A percentile compares a stretch with the other conserved stretches of the same genome.
These are phyloP conservation scores for Exophiala sp. DNA, from an alignment of 2,329 filamentous ascomycete genomes.

Conservation along the genomic window DNA sequence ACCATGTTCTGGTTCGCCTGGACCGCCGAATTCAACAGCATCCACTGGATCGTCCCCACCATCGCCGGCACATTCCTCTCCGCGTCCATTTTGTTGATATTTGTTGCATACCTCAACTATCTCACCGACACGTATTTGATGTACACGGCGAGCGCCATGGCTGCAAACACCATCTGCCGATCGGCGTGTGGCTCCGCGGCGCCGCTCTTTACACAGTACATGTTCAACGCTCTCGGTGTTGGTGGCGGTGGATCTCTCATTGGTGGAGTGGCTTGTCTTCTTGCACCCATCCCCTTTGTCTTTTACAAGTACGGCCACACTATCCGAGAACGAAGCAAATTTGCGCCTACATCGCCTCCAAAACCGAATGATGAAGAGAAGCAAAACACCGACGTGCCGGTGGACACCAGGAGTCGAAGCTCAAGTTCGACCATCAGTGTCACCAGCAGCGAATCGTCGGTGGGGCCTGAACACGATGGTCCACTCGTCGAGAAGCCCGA, in stretches of 20 bases:
- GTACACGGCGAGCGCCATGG: conserved; percentile 42
- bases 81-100: conserved; percentile 40
- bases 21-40: conserved; percentile 47
- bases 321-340: conserved; percentile 47
- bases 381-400: conserved; percentile 1
- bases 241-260: conserved; percentile 48
- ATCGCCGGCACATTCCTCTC: conserved; percentile 44
- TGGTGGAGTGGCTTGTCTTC: conserved; percentile 44
- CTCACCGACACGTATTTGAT: conserved; percentile 45
- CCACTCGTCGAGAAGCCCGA: neutral
- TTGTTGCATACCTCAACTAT: conserved; percentile 42
- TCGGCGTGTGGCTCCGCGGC: conserved; percentile 47
- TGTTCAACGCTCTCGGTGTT: conserved; percentile 46
- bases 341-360: conserved; percentile 35
- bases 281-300: conserved; percentile 44
- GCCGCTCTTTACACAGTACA: conserved; percentile 46
- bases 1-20: conserved; percentile 61
- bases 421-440: conserved; percentile 1
- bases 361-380: conserved; percentile 17
- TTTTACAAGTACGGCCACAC: conserved; percentile 43
- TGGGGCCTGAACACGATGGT: neutral
- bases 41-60: conserved; percentile 48
- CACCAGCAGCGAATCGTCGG: neutral
- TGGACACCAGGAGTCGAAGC: neutral
- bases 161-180: conserved; percentile 46